phyloP scores from a whole-genome alignment of 805 yeast genomes.

The Saccharomycopsis microspora region DNA sequence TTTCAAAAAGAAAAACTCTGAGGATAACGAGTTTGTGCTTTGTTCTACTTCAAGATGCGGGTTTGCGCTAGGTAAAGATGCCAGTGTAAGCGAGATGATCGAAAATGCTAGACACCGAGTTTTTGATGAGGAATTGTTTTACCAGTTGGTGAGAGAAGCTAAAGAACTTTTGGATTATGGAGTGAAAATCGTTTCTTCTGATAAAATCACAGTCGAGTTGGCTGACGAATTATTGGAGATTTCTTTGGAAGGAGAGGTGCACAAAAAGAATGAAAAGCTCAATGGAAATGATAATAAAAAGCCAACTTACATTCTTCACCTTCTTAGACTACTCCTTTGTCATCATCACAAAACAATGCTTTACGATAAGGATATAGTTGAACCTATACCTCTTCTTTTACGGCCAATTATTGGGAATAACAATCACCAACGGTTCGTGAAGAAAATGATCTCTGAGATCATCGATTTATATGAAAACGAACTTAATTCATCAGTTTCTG shows the following conservation, averaged over 20 bases:
- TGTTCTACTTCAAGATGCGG: constrained; percentile 4
- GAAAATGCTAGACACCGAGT: constrained; percentile 58
- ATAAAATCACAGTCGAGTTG: constrained; percentile 54
- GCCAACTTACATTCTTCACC: constrained; percentile 44
- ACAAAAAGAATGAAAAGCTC: constrained; percentile 24
- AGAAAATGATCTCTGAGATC: constrained; percentile 12
- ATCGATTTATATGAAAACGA: constrained; percentile 3
- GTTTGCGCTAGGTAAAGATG: constrained; percentile 46
- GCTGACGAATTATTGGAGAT: constrained; percentile 61
- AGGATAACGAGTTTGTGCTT: no score
- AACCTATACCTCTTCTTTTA: constrained; percentile 35
- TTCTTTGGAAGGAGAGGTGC: constrained; percentile 19
- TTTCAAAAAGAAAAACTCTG: constrained; percentile 40
- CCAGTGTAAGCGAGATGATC: constrained; percentile 40
- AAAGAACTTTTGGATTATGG: constrained; percentile 54
- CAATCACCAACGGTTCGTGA: constrained; percentile 37
- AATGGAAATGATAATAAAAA: constrained; percentile 23
- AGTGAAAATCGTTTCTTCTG: constrained; percentile 50
- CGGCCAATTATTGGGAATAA: constrained; percentile 50
- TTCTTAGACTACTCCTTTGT: constrained; percentile 50
- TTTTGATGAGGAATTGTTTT: constrained; percentile 84
- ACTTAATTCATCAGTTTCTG: neutral
- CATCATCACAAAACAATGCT: constrained; percentile 41
- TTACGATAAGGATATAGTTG: constrained; percentile 16
- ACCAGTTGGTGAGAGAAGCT: constrained; percentile 69